phyloP scores from a whole-genome alignment of 73 alveolate species.

The Tetrahymena thermophila region DNA sequence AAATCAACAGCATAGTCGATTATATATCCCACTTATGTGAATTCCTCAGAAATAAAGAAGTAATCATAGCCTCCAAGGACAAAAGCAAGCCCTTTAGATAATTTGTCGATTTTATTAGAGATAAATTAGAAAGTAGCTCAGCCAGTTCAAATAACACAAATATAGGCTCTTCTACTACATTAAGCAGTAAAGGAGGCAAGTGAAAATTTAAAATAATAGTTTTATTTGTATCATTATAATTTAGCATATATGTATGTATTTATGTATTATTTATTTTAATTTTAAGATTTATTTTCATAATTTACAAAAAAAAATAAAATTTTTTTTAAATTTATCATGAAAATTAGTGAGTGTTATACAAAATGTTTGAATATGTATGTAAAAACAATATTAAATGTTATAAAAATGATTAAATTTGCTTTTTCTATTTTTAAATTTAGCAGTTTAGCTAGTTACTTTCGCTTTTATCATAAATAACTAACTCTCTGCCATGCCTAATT shows the following conservation, averaged over 20 bases:
- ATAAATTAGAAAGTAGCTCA: not conserved
- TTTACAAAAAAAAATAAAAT: no score
- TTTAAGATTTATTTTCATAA: no score
- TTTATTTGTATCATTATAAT: no score
- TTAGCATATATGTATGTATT: no score
- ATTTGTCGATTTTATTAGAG: not conserved
- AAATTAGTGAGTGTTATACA: not conserved
- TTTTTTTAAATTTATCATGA: not conserved
- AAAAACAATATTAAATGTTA: not conserved
- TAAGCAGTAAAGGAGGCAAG: not conserved
- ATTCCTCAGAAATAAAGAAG: not conserved
- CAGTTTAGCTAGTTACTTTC: not conserved
- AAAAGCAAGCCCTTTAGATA: not conserved
- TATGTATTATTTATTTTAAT: no score
- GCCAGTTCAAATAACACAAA: not conserved
- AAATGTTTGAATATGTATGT: not conserved
- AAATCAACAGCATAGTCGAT: not conserved
- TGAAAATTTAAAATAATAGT: not conserved
- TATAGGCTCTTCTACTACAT: not conserved
- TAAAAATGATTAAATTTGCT: not conserved
- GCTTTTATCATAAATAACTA: not conserved
- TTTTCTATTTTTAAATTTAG: not conserved
- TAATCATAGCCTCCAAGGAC: not conserved
- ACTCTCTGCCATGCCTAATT: not conserved
- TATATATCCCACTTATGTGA: not conserved